Evolutionary conservation across 139 green algal species (phyloP).

Genomic region (Zygnema circumcarinatum): DNA sequence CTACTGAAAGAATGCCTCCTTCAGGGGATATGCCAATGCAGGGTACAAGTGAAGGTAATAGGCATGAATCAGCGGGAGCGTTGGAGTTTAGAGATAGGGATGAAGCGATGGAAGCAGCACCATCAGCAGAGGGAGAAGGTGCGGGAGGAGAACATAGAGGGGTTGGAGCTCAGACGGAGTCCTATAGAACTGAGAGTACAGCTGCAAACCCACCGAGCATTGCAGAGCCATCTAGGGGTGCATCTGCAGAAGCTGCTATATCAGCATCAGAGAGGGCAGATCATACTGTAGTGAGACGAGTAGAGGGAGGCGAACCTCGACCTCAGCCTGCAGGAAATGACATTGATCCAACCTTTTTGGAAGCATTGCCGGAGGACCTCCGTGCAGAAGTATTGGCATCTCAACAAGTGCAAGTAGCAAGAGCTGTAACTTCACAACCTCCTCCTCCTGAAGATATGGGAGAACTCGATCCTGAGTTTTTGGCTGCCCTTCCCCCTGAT

Average conservation of each 20-base stretch:
- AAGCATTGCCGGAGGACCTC: slow-evolving; percentile 60
- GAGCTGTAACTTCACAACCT: not conserved
- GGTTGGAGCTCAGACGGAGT: not conserved
- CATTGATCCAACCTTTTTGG: slow-evolving; percentile 63
- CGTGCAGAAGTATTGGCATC: slow-evolving; percentile 57
- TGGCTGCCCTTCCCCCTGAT: slow-evolving; percentile 89
- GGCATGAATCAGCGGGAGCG: not conserved
- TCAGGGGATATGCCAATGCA: slow-evolving; percentile 10
- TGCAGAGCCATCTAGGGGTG: not conserved
- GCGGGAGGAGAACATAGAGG: slow-evolving; percentile 12
- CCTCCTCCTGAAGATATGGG: slow-evolving; percentile 8
- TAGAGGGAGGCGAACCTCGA: not conserved
- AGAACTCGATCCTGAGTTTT: slow-evolving; percentile 90
- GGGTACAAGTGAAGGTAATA: not conserved
- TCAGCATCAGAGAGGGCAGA: not conserved
- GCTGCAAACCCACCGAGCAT: not conserved
- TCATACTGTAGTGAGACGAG: not conserved
- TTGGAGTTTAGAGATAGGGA: not conserved
- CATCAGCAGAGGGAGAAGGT: slow-evolving; percentile 13
- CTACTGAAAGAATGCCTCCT: not conserved
- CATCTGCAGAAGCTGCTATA: slow-evolving; percentile 6
- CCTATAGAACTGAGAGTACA: not conserved
- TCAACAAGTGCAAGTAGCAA: slow-evolving; percentile 6
- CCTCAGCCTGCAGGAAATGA: slow-evolving; percentile 8
- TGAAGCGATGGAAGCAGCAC: slow-evolving; percentile 4